Conservation (phyloP, 768 basidiomycete genomes). For the Tulasnella sp. region DNA sequence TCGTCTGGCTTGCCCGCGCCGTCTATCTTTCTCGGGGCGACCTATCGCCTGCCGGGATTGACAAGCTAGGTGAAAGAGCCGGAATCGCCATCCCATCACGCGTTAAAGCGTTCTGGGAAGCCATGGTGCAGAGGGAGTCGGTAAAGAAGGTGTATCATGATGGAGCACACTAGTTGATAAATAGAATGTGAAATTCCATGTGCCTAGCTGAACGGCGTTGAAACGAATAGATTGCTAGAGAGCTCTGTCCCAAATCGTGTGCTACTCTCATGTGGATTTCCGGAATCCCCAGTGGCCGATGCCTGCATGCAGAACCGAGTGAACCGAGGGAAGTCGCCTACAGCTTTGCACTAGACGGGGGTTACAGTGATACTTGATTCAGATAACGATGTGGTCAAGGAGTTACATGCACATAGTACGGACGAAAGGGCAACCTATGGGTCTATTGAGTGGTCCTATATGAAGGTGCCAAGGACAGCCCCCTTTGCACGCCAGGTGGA, state of each 20-base stretch:
- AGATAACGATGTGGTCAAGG: too few relatives aligned
- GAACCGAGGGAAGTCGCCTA: too few relatives aligned
- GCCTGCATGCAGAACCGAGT: too few relatives aligned
- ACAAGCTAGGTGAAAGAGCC: conserved; percentile 32
- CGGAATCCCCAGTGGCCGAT: too few relatives aligned
- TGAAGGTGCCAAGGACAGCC: neutral
- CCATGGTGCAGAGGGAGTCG: conserved; percentile 53
- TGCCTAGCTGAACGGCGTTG: neutral
- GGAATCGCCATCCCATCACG: neutral
- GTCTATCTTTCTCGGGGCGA: conserved; percentile 51
- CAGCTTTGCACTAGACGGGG: too few relatives aligned
- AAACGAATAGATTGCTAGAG: neutral
- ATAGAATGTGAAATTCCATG: neutral
- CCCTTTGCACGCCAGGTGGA: neutral
- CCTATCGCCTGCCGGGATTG: conserved; percentile 35
- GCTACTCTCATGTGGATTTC: too few relatives aligned
- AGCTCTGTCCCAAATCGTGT: too few relatives aligned
- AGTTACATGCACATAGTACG: too few relatives aligned
- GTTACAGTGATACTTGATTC: neutral
- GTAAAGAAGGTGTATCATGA: conserved; percentile 58
- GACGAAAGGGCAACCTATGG: too few relatives aligned
- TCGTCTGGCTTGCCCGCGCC: conserved; percentile 62
- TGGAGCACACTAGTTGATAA: conserved; percentile 38
- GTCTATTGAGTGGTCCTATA: neutral
- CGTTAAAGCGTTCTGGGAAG: conserved; percentile 53